Base-by-base conservation (phyloP, 2,329 filamentous ascomycete genomes). In the Fonsecaea pedrosoi region DNA sequence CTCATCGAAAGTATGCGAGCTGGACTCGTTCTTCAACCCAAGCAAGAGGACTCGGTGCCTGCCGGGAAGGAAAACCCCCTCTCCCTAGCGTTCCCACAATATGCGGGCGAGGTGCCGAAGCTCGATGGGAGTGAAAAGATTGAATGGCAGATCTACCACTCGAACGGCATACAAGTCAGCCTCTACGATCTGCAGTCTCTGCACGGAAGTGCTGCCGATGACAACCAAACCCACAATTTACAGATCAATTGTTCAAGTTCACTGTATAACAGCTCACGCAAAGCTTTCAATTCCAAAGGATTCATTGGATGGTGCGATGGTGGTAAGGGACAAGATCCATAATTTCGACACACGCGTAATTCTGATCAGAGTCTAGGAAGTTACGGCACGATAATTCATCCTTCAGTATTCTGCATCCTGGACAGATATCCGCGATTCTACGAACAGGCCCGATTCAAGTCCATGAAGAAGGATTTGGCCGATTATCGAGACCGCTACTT, bases 361-460 rank as follows among this genome's bases (percentile, higher is more conserved):
- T 42, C 61, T 62, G 4, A 54, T 34, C 38, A 21, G 13, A 18
- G 15, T n/a, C 12, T 54, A 69, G 64, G 54, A 15, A 55, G 34
- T 40, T 67, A 75, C 58, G 75, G 76, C 10, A 76, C 74, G 1
- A 74, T 77, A 42, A 71, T 78, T 13, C 76, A 78, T 65, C 76
- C 75, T 10, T 77, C 75, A 13, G 75, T 76, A 9, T 77, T 76
- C 54, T 68, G 74, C 37, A 64, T 76, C 9, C 72, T 76, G 6
- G 75, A 77, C 64, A 69, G 74, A 65, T 66, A 75, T 63, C 73
- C 65, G 70, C 38, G 72, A 70, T 65, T 75, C 64, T 54, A 75
- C 70, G 68, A 75, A 73, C 65, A 72, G 69, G 12, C 68, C 62
- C 68, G 69, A 70, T 62, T 75, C 73, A 69, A 74, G 67, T 25